These are phyloP conservation scores for Xanthoconium separans DNA, from an alignment of 1,284 basidiomycete genomes.

Conservation along the genomic window DNA sequence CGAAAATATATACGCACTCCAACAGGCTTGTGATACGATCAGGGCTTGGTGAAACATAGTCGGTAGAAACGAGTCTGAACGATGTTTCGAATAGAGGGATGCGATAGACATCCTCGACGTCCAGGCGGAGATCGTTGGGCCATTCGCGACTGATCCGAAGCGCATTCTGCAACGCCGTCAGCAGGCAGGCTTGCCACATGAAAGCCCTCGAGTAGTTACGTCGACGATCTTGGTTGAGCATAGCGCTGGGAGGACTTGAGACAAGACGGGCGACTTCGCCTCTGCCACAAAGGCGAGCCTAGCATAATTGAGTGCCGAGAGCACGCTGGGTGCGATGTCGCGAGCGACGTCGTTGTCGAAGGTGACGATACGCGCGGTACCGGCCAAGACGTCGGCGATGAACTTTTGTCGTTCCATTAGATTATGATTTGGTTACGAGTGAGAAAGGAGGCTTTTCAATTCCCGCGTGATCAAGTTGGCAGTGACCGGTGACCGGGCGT, in stretches of 20 bases:
- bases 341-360: conserved; percentile 43
- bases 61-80: conserved; percentile 39
- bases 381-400: conserved; percentile 23
- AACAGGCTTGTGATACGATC: conserved; percentile 41
- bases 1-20: conserved; percentile 34
- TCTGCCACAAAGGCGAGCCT: conserved; percentile 44
- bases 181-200: neutral
- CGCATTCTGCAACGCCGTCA: conserved; percentile 40
- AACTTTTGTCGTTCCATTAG: conserved; percentile 21
- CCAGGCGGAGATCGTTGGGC: conserved; percentile 46
- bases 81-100: conserved; percentile 42
- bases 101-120: conserved; percentile 44
- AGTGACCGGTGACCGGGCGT: too few species aligned
- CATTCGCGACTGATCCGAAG: conserved; percentile 48
- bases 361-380: conserved; percentile 34
- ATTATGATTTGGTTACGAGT: neutral
- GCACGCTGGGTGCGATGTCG: conserved; percentile 47
- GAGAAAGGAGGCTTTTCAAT: too few species aligned
- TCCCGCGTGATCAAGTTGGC: too few species aligned
- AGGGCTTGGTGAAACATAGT: conserved; percentile 39
- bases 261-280: conserved; percentile 28
- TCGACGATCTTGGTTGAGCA: conserved; percentile 39
- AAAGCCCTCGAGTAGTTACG: conserved; percentile 19
- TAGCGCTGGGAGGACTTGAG: conserved; percentile 37
- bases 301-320: conserved; percentile 59